Percentiles rank a stretch among this genome's conserved stretches.
Evolutionary conservation across 208 protist genomes (phyloP).

Genomic region (Trichomonas gallinae): DNA sequence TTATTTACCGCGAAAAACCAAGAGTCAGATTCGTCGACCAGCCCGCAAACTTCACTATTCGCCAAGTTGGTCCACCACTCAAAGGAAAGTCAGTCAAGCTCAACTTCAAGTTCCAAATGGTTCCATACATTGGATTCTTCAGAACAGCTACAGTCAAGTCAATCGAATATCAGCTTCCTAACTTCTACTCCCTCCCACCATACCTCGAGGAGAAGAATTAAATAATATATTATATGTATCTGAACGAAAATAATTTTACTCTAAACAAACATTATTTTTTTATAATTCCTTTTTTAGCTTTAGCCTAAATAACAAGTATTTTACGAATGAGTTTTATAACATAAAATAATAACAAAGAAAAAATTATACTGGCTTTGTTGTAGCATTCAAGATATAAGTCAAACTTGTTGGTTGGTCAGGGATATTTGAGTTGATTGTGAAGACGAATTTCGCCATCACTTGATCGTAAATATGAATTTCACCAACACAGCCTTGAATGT

Average conservation of each 20-base stretch:
- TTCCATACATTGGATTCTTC: constrained; percentile 5
- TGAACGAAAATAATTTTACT: neutral
- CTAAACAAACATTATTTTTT: too few species aligned
- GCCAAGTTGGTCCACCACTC: neutral
- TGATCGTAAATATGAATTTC: neutral
- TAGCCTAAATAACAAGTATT: too few species aligned
- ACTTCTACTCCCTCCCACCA: neutral
- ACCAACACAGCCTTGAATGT: neutral
- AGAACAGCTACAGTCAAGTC: neutral
- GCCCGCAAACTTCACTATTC: neutral
- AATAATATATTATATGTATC: too few species aligned
- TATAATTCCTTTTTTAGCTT: too few species aligned
- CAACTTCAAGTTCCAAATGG: neutral
- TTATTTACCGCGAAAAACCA: neutral
- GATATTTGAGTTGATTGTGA: neutral
- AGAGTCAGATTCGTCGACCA: neutral
- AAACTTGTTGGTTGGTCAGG: neutral
- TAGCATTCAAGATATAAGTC: neutral
- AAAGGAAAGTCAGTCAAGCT: neutral
- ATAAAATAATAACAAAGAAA: too few species aligned
- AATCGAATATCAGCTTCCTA: neutral
- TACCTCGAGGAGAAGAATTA: too few species aligned
- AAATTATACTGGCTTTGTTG: neutral
- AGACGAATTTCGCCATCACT: neutral
- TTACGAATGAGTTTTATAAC: too few species aligned